Percentiles rank a stretch among this genome's conserved stretches.
Evolutionary conservation across 164 flowering plant genomes (phyloP).

Genomic region (Vitis riparia): DNA sequence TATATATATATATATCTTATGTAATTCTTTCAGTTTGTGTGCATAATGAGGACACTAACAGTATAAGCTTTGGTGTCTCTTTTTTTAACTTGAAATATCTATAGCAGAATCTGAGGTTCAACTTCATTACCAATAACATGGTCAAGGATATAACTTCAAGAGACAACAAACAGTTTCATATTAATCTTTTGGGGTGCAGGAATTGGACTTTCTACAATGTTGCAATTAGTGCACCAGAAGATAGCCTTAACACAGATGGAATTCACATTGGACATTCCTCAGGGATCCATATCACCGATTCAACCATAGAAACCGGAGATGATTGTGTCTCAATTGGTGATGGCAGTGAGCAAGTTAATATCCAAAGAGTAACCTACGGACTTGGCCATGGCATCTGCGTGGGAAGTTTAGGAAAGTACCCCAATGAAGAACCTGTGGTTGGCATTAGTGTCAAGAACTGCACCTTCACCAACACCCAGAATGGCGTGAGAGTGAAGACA

Average conservation of each 20-base stretch:
- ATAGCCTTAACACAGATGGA: constrained; percentile 24
- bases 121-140: background rate
- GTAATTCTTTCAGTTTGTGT: too few relatives aligned
- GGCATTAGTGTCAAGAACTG: constrained; percentile 16
- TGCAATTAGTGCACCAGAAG: too few relatives aligned
- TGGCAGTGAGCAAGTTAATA: background rate
- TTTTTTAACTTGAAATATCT: too few relatives aligned
- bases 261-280: constrained; percentile 36
- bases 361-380: constrained; percentile 15
- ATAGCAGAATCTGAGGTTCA: constrained; percentile 19
- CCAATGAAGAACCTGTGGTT: constrained; percentile 11
- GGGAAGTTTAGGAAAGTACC: constrained; percentile 22
- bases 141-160: too few relatives aligned
- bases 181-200: too few relatives aligned
- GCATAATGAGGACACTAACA: too few relatives aligned
- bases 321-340: constrained; percentile 36
- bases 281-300: constrained; percentile 18
- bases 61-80: too few relatives aligned
- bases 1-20: too few relatives aligned
- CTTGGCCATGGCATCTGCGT: constrained; percentile 30
- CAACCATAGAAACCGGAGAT: constrained; percentile 36
- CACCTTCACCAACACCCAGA: constrained; percentile 5
- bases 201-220: too few relatives aligned
- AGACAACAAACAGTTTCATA: too few relatives aligned
- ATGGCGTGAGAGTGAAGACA: constrained; percentile 29